These are phyloP conservation scores for Boletus coffeatus DNA, from an alignment of 1,284 basidiomycete species.

Conservation along the genomic window DNA sequence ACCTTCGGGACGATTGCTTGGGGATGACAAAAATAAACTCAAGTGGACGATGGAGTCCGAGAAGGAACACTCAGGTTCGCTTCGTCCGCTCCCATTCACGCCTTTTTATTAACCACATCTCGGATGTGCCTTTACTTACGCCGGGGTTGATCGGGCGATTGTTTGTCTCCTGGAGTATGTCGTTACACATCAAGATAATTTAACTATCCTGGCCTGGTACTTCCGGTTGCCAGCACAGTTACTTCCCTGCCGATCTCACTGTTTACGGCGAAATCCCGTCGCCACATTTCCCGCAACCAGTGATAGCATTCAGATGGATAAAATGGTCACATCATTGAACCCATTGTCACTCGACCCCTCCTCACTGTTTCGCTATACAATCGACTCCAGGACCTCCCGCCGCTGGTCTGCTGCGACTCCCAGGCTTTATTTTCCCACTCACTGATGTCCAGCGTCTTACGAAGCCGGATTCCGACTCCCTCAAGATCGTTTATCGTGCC, in stretches of 20 bases:
- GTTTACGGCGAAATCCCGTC: conserved; percentile 8
- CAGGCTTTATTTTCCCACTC: conserved; percentile 5
- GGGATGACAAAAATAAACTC: too few relatives aligned
- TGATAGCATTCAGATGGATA: background rate
- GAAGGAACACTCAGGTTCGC: too few relatives aligned
- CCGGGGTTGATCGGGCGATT: conserved; percentile 1
- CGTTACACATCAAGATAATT: conserved; percentile 1
- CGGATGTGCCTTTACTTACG: conserved; percentile 1
- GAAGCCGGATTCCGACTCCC: background rate
- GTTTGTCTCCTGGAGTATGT: conserved; percentile 7
- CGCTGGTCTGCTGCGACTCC: conserved; percentile 5
- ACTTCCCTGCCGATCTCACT: conserved; percentile 1
- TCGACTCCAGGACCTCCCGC: background rate
- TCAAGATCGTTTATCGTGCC: background rate
- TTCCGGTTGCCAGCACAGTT: conserved; percentile 8
- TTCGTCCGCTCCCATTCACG: too few relatives aligned
- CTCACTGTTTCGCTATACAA: background rate
- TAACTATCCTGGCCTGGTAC: conserved; percentile 5
- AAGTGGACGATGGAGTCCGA: too few relatives aligned
- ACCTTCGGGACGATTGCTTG: too few relatives aligned
- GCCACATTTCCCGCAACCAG: conserved; percentile 1
- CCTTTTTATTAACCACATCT: too few relatives aligned
- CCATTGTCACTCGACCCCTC: background rate
- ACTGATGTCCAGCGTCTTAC: background rate
- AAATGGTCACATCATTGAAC: background rate